phyloP scores from a whole-genome alignment of 306 rosid species.

The Acacia confusa region DNA sequence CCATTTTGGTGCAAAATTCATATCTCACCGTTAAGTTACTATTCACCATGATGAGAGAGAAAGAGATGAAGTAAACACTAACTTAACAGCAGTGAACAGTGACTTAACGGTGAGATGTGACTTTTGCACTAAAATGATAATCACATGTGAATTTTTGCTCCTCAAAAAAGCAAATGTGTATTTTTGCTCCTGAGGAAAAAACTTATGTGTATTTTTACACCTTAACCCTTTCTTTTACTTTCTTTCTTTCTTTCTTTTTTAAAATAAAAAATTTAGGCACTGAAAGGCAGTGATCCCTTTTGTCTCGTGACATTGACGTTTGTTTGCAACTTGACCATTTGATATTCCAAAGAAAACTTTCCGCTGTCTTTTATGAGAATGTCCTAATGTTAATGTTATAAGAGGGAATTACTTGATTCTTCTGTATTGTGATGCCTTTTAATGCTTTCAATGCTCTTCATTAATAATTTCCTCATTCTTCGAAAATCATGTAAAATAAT shows the following conservation, averaged over 20 bases:
- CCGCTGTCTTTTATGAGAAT: background rate
- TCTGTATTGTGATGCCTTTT: background rate
- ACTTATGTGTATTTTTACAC: too few relatives aligned
- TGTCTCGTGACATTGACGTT: constrained; percentile 23
- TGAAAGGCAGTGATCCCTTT: constrained; percentile 2
- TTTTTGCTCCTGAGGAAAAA: too few relatives aligned
- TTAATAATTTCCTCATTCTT: background rate
- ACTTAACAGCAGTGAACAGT: too few relatives aligned
- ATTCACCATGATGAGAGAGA: too few relatives aligned
- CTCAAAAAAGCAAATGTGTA: too few relatives aligned
- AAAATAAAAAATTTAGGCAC: background rate
- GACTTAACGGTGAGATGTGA: too few relatives aligned
- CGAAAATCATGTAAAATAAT: background rate
- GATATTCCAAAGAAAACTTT: constrained; percentile 11
- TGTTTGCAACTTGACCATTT: constrained; percentile 25
- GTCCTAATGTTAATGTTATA: background rate
- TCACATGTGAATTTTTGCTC: too few relatives aligned
- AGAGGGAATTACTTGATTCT: background rate
- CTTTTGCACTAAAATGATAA: too few relatives aligned
- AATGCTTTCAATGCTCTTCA: constrained; percentile 11
- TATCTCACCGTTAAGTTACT: too few relatives aligned
- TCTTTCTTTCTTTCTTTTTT: background rate
- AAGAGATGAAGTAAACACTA: too few relatives aligned
- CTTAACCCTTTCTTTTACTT: too few relatives aligned
- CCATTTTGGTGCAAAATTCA: too few relatives aligned